phyloP scores from a whole-genome alignment of 768 basidiomycete species.

The Boletus rubescentipes region DNA sequence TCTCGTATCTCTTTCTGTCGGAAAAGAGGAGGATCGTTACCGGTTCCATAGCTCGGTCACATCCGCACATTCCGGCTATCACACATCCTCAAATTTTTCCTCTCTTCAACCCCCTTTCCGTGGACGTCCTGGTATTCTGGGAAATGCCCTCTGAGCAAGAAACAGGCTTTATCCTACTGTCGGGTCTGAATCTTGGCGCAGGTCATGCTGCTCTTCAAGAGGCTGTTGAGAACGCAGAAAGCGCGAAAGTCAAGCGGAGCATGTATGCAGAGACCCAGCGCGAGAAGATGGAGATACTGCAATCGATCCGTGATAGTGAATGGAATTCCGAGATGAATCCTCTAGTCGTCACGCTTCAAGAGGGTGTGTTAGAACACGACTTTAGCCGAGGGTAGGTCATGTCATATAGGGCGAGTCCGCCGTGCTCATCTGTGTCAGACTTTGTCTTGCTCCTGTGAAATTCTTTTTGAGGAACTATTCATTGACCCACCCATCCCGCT shows the following conservation, averaged over 20 bases:
- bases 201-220: conserved; percentile 62
- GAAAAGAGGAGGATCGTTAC: conserved; percentile 45
- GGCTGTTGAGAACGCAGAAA: conserved; percentile 58
- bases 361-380: conserved; percentile 54
- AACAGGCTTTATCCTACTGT: conserved; percentile 57
- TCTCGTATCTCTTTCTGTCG: conserved; percentile 48
- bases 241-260: conserved; percentile 67
- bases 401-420: background rate
- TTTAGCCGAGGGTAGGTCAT: conserved; percentile 66
- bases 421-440: conserved; percentile 39
- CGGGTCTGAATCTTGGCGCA: conserved; percentile 66
- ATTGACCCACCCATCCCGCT: conserved; percentile 56
- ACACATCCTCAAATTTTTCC: conserved; percentile 70
- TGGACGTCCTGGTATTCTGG: conserved; percentile 81
- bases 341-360: conserved; percentile 49
- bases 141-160: conserved; percentile 58
- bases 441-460: conserved; percentile 50
- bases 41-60: conserved; percentile 36
- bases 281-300: conserved; percentile 64
- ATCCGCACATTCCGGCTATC: conserved; percentile 56
- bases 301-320: conserved; percentile 64
- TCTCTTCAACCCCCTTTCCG: conserved; percentile 66
- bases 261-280: conserved; percentile 91
- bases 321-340: conserved; percentile 85
- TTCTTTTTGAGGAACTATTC: conserved; percentile 75